Percentiles rank a stretch among this genome's conserved stretches.
phyloP scores from a whole-genome alignment of 257 asterid species.

The Solanum corneliomulleri region DNA sequence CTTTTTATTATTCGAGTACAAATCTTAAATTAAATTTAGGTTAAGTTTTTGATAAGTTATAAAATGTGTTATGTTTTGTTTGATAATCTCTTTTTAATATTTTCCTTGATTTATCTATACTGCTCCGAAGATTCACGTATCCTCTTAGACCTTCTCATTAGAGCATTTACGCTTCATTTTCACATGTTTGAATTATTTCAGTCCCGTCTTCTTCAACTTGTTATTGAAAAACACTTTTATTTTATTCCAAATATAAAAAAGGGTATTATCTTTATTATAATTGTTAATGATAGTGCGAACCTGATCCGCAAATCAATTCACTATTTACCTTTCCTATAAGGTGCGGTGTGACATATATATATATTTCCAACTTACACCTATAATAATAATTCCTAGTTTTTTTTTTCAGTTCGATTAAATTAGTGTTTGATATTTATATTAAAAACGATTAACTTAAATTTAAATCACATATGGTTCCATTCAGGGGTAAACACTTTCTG shows the following conservation, averaged over 20 bases:
- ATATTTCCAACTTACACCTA: neutral
- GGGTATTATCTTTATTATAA: neutral
- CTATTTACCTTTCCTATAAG: neutral
- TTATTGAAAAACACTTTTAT: too few species aligned
- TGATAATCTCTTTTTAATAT: neutral
- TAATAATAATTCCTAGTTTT: too few species aligned
- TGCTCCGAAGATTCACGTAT: too few species aligned
- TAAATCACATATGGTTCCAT: fast-evolving
- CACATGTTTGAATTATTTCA: neutral
- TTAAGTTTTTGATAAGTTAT: neutral
- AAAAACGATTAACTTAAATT: too few species aligned
- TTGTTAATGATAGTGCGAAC: neutral
- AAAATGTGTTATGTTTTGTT: neutral
- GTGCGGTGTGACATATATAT: neutral
- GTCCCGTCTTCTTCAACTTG: neutral
- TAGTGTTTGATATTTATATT: too few species aligned
- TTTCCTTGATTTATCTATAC: fast-evolving
- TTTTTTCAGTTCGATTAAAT: too few species aligned
- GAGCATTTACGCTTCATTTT: neutral
- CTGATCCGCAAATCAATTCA: neutral
- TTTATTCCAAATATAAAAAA: neutral
- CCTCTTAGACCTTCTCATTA: neutral
- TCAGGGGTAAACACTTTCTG: fast-evolving
- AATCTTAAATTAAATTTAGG: neutral
- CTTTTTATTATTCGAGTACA: neutral